Percentiles rank a stretch among this genome's conserved stretches.
Evolutionary conservation across 2,329 filamentous ascomycete species (phyloP).

Genomic region (Xylaria arbuscula): DNA sequence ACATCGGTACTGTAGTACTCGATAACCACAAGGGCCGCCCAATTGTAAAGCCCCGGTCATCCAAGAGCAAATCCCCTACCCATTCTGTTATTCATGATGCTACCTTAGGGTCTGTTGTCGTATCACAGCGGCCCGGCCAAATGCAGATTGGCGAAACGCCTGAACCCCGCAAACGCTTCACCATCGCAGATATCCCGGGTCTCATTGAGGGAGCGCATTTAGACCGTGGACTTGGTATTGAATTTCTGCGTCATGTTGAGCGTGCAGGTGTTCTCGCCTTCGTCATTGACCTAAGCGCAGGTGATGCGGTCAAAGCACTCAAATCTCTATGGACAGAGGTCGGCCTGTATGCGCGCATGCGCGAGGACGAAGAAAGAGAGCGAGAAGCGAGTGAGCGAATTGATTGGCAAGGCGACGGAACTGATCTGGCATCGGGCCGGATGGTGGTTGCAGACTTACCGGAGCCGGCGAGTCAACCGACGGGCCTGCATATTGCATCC

Average conservation of each 20-base stretch:
- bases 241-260: slow-evolving; percentile 94
- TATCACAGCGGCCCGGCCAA: slow-evolving; percentile 41
- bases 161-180: slow-evolving; percentile 79
- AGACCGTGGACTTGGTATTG: slow-evolving; percentile 89
- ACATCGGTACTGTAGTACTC: slow-evolving; percentile 94
- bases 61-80: slow-evolving; percentile 47
- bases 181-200: slow-evolving; percentile 94
- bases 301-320: slow-evolving; percentile 81
- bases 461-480: slow-evolving; percentile 35
- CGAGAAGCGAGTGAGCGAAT: slow-evolving; percentile 68
- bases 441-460: slow-evolving; percentile 49
- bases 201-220: slow-evolving; percentile 92
- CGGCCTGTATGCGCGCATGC: slow-evolving; percentile 81
- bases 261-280: slow-evolving; percentile 93
- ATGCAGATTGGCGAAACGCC: slow-evolving; percentile 49
- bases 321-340: slow-evolving; percentile 91
- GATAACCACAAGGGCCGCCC: slow-evolving; percentile 87
- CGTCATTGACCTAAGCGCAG: slow-evolving; percentile 85
- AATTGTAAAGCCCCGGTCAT: slow-evolving; percentile 51
- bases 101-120: slow-evolving; percentile 46
- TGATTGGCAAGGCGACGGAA: slow-evolving; percentile 68
- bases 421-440: slow-evolving; percentile 31
- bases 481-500: slow-evolving; percentile 78
- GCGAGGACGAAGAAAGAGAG: slow-evolving; percentile 77
- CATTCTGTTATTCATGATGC: slow-evolving; percentile 54